A percentile compares a stretch with the other conserved stretches of the same genome.
Evolutionary conservation across 345 rosid genomes (phyloP).

Genomic region (Camelina laxa): DNA sequence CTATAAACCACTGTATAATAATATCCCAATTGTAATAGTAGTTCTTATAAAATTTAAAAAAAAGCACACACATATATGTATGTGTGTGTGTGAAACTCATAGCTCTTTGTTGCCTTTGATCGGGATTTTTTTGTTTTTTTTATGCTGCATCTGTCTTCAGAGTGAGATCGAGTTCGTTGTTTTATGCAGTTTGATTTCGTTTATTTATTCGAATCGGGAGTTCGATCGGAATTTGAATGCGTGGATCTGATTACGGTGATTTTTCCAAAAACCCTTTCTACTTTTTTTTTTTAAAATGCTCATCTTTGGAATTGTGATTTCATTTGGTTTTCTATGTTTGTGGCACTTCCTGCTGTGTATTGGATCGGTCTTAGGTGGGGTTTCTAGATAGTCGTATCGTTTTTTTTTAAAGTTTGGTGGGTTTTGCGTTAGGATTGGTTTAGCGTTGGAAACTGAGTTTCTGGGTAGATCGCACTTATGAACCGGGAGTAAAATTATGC

Average conservation of each 20-base stretch:
- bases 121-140: conserved; percentile 13
- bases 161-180: conserved; percentile 34
- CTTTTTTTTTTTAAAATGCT: background rate
- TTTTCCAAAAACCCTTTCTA: conserved; percentile 35
- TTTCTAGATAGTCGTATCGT: background rate
- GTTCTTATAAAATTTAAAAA: background rate
- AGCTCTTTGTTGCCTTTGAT: conserved; percentile 25
- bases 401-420: conserved; percentile 11
- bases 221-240: conserved; percentile 37
- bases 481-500: background rate
- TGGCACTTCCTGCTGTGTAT: background rate
- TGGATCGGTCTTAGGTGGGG: conserved; percentile 30
- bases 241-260: conserved; percentile 48
- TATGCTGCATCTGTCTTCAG: background rate
- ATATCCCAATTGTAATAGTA: background rate
- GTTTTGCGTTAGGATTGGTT: conserved; percentile 20
- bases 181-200: conserved; percentile 25
- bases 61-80: conserved; percentile 16
- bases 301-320: conserved; percentile 29
- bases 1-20: background rate
- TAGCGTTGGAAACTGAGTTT: conserved; percentile 20
- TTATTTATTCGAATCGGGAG: background rate
- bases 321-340: conserved; percentile 14
- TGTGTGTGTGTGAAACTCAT: conserved; percentile 12
- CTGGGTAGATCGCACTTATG: conserved; percentile 30